Percentiles rank a stretch among this genome's conserved stretches.
phyloP scores from a whole-genome alignment of 208 protist species.

The Acanthamoeba pearcei region DNA sequence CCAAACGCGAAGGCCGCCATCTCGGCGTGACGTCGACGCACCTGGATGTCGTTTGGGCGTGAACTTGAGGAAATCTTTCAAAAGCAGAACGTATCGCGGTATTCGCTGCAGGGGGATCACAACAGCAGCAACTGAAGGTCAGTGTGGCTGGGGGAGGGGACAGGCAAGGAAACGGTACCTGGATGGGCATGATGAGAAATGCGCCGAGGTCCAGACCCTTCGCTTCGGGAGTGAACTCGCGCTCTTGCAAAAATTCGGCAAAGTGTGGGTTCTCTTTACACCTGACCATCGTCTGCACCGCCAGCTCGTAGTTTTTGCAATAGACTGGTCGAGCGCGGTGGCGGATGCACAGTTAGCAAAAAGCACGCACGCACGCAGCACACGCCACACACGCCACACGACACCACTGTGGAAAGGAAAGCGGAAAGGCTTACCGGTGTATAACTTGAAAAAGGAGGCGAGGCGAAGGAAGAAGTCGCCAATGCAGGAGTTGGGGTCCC shows the following conservation, averaged over 20 bases:
- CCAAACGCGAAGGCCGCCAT: too few species aligned
- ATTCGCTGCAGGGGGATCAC: neutral
- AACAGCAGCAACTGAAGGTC: neutral
- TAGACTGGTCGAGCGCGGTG: neutral
- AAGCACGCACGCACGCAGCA: neutral
- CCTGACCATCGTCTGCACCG: neutral
- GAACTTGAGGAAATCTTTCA: conserved; percentile 30
- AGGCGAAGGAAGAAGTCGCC: conserved; percentile 33
- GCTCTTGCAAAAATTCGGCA: neutral
- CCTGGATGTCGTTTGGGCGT: conserved; percentile 12
- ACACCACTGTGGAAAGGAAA: neutral
- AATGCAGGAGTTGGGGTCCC: conserved; percentile 20
- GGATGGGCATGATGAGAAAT: conserved; percentile 62
- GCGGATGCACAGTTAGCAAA: neutral
- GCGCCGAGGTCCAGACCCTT: neutral
- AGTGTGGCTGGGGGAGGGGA: neutral
- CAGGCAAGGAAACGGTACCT: neutral
- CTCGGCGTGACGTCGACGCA: neutral
- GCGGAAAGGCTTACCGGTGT: neutral
- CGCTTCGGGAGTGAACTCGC: neutral
- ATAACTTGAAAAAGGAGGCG: conserved; percentile 31
- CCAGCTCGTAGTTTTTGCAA: conserved; percentile 9
- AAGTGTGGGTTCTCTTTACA: conserved; percentile 14
- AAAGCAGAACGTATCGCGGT: conserved; percentile 48
- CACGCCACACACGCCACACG: neutral